Evolutionary conservation across 1,139 yeast species (phyloP), one percentile per base, ranked within the genome.

Genomic region (Scheffersomyces insectosa): DNA sequence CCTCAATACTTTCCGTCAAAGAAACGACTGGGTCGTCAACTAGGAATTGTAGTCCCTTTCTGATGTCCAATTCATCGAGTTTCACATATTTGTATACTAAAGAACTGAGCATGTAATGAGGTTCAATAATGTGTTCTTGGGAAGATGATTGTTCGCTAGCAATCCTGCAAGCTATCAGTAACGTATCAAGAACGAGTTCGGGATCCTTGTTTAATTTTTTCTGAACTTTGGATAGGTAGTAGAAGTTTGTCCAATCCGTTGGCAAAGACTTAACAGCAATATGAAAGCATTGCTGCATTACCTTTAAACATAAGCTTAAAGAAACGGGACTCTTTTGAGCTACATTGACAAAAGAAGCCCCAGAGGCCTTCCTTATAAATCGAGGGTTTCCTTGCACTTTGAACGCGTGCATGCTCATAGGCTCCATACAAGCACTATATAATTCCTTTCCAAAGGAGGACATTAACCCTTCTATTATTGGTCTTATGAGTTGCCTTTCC

Each of bases 61-160:
- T 54, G 0, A 70, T 49, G 0, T 61, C 36, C 0, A 87, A 36
- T 12, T 57, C 42, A 0, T 63, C 75, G 0, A 41, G 30, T 40
- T 66, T 70, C 10, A 77, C 80, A 43, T 75, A 76, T 59, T 89
- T 89, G 66, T 77, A 83, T 7, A 80, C 57, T 40, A 79, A 50
- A 0, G 90, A 74, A 30, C 87, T 77, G 11, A 85, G 59, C 41
- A 75, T 70, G 56, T 89, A 89, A 57, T 84, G 88, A 0, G 96
- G 91, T 54, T 88, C 96, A 33, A 88, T 63, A 4, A 82, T 67
- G 1, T 75, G 72, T 38, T 82, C 93, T n/a, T 75, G 70, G 20
- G 70, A 65, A 4, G 67, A 58, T 0, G 79, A 65, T 13, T 63
- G 61, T 5, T 67, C 70, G 3, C 66, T 61, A 1, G 83, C 79